Evolutionary conservation across 495 filamentous ascomycete species (phyloP).

Genomic region (Penicillium pulvis): DNA sequence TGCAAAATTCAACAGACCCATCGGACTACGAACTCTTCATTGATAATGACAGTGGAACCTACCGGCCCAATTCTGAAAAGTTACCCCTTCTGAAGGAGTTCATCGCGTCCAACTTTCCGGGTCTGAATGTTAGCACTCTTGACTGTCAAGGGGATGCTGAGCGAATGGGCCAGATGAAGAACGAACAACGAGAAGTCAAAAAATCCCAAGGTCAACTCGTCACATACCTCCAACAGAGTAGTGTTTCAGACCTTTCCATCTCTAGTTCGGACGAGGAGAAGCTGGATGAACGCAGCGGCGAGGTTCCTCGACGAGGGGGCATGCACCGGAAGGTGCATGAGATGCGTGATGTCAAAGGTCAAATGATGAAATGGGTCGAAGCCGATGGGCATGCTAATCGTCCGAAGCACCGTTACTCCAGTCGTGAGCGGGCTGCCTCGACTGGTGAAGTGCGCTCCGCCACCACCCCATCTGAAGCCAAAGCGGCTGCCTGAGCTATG

Average conservation of each 20-base stretch:
- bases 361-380: slow-evolving; percentile 45
- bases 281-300: slow-evolving; percentile 57
- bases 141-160: slow-evolving; percentile 68
- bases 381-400: slow-evolving; percentile 29
- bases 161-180: slow-evolving; percentile 61
- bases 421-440: slow-evolving; percentile 26
- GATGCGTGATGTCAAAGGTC: slow-evolving; percentile 46
- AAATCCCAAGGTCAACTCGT: slow-evolving; percentile 64
- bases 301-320: slow-evolving; percentile 30
- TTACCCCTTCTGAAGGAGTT: slow-evolving; percentile 71
- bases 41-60: slow-evolving; percentile 94
- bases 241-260: slow-evolving; percentile 55
- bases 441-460: slow-evolving; percentile 9
- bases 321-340: slow-evolving; percentile 37
- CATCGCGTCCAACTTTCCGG: slow-evolving; percentile 69
- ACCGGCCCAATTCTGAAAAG: slow-evolving; percentile 76
- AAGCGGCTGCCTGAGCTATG: slow-evolving; percentile 9
- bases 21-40: slow-evolving; percentile 82
- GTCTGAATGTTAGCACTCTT: slow-evolving; percentile 67
- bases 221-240: slow-evolving; percentile 64
- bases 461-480: background rate
- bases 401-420: slow-evolving; percentile 20
- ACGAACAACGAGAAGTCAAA: slow-evolving; percentile 61
- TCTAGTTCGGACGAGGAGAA: slow-evolving; percentile 78
- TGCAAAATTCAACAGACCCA: slow-evolving; percentile 54